These are phyloP conservation scores for Alternaria angustiovoidea DNA, from an alignment of 2,329 filamentous ascomycete species.

Conservation along the genomic window DNA sequence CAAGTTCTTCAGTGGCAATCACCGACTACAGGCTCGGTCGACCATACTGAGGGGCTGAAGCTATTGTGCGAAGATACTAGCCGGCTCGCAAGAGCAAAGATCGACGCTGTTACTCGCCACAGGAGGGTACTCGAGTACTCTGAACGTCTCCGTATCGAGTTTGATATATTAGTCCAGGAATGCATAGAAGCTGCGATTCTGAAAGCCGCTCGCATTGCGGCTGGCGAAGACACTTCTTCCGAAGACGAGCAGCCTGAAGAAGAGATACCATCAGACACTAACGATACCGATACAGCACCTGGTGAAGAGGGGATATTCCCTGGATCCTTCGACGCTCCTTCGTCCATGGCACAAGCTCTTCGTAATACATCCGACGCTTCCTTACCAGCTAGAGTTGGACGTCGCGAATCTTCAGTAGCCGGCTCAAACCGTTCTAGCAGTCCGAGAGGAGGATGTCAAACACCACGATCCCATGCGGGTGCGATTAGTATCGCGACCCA, in stretches of 20 bases:
- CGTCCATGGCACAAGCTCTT: slow-evolving; percentile 65
- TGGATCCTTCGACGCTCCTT: slow-evolving; percentile 65
- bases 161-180: slow-evolving; percentile 90
- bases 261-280: slow-evolving; percentile 59
- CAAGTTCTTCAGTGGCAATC: slow-evolving; percentile 98
- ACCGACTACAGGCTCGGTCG: slow-evolving; percentile 86
- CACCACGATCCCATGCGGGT: slow-evolving; percentile 81
- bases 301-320: slow-evolving; percentile 65
- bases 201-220: slow-evolving; percentile 87
- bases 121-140: slow-evolving; percentile 94
- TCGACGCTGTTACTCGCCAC: slow-evolving; percentile 91
- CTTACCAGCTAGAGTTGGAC: slow-evolving; percentile 54
- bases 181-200: slow-evolving; percentile 92
- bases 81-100: slow-evolving; percentile 82
- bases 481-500: slow-evolving; percentile 64
- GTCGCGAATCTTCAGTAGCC: slow-evolving; percentile 68
- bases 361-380: slow-evolving; percentile 62
- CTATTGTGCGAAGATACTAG: slow-evolving; percentile 91
- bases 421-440: slow-evolving; percentile 88
- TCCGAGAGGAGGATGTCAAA: slow-evolving; percentile 82
- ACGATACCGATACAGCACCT: slow-evolving; percentile 48
- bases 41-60: slow-evolving; percentile 90
- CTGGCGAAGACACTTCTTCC: slow-evolving; percentile 84
- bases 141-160: slow-evolving; percentile 93
- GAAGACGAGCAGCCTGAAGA: slow-evolving; percentile 53